Conservation (phyloP, 495 filamentous ascomycete species). For the Daldinia loculata region DNA sequence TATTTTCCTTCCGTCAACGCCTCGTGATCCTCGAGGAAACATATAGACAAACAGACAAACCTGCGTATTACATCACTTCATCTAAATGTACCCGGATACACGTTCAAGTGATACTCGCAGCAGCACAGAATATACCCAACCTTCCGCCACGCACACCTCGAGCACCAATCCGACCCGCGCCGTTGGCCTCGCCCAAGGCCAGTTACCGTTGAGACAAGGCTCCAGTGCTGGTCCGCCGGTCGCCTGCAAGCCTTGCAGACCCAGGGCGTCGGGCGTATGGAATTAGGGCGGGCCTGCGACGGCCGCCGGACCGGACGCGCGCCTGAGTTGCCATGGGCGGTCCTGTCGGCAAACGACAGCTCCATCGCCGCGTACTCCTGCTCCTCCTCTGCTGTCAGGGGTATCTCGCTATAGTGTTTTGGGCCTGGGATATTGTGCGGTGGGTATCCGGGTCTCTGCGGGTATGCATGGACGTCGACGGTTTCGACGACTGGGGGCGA, state of each 20-base stretch:
- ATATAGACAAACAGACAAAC: neutral
- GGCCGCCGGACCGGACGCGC: constrained; percentile 4
- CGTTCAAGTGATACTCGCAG: constrained; percentile 4
- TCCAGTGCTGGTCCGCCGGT: constrained; percentile 39
- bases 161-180: constrained; percentile 41
- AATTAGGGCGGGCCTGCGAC: neutral
- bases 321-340: constrained; percentile 12
- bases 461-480: constrained; percentile 50
- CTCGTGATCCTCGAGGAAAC: neutral
- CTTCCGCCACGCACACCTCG: constrained; percentile 42
- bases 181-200: constrained; percentile 29
- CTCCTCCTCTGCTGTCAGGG: constrained; percentile 2
- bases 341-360: constrained; percentile 17
- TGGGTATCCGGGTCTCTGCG: constrained; percentile 46
- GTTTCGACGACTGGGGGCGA: constrained; percentile 42
- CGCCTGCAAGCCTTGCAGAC: constrained; percentile 38
- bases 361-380: neutral
- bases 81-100: neutral
- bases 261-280: neutral
- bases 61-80: neutral
- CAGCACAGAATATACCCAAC: constrained; percentile 34
- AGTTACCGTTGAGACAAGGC: constrained; percentile 30
- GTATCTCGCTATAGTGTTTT: neutral
- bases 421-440: constrained; percentile 41
- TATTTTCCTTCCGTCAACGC: neutral